Evolutionary conservation across 805 yeast species (phyloP).

Genomic region (Danielia oregonensis): DNA sequence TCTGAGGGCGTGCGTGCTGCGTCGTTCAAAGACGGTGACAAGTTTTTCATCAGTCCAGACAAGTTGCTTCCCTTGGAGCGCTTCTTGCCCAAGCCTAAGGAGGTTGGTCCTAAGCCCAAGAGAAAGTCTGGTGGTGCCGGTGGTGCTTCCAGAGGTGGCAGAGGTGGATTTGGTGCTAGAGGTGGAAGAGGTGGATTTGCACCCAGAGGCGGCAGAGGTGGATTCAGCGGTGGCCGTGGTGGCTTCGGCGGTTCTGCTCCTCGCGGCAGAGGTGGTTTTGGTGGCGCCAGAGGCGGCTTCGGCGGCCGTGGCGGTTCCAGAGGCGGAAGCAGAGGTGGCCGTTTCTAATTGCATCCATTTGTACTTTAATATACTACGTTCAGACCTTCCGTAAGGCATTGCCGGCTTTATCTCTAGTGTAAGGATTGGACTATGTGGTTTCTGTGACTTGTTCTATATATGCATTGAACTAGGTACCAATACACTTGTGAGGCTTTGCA

Average conservation of each 20-base stretch:
- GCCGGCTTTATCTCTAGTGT: too few relatives aligned
- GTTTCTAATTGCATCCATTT: slow-evolving; percentile 2
- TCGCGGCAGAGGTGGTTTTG: slow-evolving; percentile 27
- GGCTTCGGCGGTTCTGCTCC: slow-evolving; percentile 24
- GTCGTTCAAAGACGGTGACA: slow-evolving; percentile 93
- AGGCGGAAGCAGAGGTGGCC: slow-evolving; percentile 30
- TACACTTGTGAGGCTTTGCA: too few relatives aligned
- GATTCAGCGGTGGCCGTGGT: slow-evolving; percentile 28
- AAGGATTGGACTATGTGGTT: too few relatives aligned
- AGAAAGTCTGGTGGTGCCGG: slow-evolving; percentile 53
- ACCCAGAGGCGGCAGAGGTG: slow-evolving; percentile 29
- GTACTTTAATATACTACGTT: slow-evolving; percentile 3
- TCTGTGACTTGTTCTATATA: too few relatives aligned
- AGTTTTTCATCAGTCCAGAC: slow-evolving; percentile 92
- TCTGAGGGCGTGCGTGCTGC: slow-evolving; percentile 93
- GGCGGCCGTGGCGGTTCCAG: slow-evolving; percentile 28
- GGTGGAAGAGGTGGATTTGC: slow-evolving; percentile 3
- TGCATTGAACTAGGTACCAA: too few relatives aligned
- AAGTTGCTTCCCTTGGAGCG: slow-evolving; percentile 93
- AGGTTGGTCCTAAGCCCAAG: slow-evolving; percentile 76
- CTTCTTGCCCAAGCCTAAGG: slow-evolving; percentile 94
- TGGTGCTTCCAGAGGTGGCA: slow-evolving; percentile 17
- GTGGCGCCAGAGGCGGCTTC: slow-evolving; percentile 32
- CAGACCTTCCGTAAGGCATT: too few relatives aligned
- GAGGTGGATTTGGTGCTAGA: slow-evolving; percentile 34